These are phyloP conservation scores for Suillus occidentalis DNA, from an alignment of 768 basidiomycete species.

Conservation along the genomic window DNA sequence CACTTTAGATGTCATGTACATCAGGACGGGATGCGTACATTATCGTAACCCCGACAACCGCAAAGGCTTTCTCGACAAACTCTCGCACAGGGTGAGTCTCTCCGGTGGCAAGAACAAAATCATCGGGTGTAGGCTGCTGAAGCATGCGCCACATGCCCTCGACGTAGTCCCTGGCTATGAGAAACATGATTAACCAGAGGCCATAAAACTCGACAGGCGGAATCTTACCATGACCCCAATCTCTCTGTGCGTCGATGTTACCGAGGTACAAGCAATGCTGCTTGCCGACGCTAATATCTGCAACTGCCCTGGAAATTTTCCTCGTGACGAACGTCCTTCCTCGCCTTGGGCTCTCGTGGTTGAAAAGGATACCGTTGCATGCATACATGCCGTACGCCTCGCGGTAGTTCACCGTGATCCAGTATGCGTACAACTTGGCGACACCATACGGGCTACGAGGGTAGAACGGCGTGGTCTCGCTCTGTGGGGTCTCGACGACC, in stretches of 20 bases:
- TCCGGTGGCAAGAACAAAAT: conserved; percentile 94
- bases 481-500: conserved; percentile 93
- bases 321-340: conserved; percentile 95
- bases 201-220: background rate
- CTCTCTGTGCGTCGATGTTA: conserved; percentile 91
- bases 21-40: conserved; percentile 40
- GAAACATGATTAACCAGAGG: background rate
- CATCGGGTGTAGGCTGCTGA: conserved; percentile 78
- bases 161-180: conserved; percentile 79
- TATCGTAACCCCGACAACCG: conserved; percentile 62
- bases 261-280: conserved; percentile 90
- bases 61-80: conserved; percentile 88
- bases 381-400: conserved; percentile 97
- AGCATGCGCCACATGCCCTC: conserved; percentile 99
- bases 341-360: conserved; percentile 94
- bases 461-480: conserved; percentile 96
- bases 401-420: conserved; percentile 90
- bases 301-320: conserved; percentile 90
- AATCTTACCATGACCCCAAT: conserved; percentile 91
- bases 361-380: conserved; percentile 96
- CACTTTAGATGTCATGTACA: background rate
- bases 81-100: conserved; percentile 96
- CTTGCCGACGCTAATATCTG: conserved; percentile 89
- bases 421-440: conserved; percentile 91
- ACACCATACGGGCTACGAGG: conserved; percentile 97